Base-by-base conservation (phyloP, 805 yeast species). In the Vanderwaltozyma tropicalis region DNA sequence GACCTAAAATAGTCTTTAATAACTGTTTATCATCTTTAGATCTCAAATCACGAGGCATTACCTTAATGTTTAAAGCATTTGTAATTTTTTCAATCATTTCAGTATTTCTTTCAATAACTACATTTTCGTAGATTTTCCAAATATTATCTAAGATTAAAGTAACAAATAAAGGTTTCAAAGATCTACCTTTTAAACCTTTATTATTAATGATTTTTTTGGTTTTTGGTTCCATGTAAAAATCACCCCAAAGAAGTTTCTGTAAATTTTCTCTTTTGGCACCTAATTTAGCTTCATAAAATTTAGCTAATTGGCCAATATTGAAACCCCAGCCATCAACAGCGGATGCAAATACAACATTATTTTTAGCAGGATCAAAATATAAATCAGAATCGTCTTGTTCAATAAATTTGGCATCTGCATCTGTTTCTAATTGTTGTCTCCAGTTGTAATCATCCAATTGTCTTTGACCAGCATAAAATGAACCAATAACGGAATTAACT, bases 251-350 rank as follows among this genome's bases (percentile, higher is more conserved):
- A n/a, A 87, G 86, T 52, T 83, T 82, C 41, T 80, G 79, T 32
- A 92, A 68, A 38, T 76, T 84, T 15, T 76, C 75, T 44, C 87
- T 77, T 45, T 84, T 82, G 47, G 89, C 80, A 0, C 95, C 96
- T 15, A 89, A 64, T 50, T 86, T 86, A 34, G 75, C 74, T 62
- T 81, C 92, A 56, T 86, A 85, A 25, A 92, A 76, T 40, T 81
- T 78, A 7, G 96, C 83, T 60, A 92, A 83, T 47, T 92, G 95
- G 36, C 84, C 76, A 35, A 92, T 68, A 31, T 85, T 82, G 59
- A 92, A 92, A 1, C 97, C 99, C 97, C 98, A 92, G 11, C 97
- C 97, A 62, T 92, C 98, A 15, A 82, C 68, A 1, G 98, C 98
- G 21, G 78, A 70, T 0, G 95, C 89, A 65, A 89, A 89, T 0